Percentiles rank a stretch among this genome's conserved stretches.
Evolutionary conservation across 225 moss, liverwort and hornwort genomes (phyloP).

Genomic region (Sphagnum tenellum): DNA sequence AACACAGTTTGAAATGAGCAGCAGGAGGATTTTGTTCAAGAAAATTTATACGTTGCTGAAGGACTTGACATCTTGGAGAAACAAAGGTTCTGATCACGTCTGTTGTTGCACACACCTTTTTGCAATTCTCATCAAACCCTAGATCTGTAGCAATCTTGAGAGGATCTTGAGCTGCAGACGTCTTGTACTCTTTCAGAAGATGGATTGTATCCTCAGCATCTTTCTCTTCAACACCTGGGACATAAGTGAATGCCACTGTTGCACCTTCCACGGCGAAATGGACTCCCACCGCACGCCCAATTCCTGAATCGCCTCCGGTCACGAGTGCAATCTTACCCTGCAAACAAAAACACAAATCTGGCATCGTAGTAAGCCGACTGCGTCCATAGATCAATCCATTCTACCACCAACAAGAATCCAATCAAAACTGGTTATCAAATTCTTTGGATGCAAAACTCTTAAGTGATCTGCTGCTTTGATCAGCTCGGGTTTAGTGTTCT

Average conservation of each 20-base stretch:
- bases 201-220: slow-evolving; percentile 58
- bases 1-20: too few species aligned
- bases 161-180: slow-evolving; percentile 31
- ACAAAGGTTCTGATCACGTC: not conserved
- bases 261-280: slow-evolving; percentile 74
- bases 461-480: too few species aligned
- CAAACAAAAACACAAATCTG: not conserved
- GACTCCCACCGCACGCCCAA: slow-evolving; percentile 59
- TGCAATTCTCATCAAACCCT: slow-evolving; percentile 72
- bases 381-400: not conserved
- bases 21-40: not conserved
- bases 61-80: not conserved
- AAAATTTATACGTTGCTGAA: not conserved
- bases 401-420: too few species aligned
- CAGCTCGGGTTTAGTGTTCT: too few species aligned
- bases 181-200: slow-evolving; percentile 41
- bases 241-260: slow-evolving; percentile 68
- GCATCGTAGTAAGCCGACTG: too few species aligned
- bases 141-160: slow-evolving; percentile 56
- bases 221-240: slow-evolving; percentile 52
- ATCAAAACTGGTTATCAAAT: too few species aligned
- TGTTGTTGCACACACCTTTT: slow-evolving; percentile 29
- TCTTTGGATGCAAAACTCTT: too few species aligned
- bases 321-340: slow-evolving; percentile 72
- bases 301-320: slow-evolving; percentile 85